Conservation (phyloP, 1,139 yeast genomes). For the Diutina siamensis region DNA sequence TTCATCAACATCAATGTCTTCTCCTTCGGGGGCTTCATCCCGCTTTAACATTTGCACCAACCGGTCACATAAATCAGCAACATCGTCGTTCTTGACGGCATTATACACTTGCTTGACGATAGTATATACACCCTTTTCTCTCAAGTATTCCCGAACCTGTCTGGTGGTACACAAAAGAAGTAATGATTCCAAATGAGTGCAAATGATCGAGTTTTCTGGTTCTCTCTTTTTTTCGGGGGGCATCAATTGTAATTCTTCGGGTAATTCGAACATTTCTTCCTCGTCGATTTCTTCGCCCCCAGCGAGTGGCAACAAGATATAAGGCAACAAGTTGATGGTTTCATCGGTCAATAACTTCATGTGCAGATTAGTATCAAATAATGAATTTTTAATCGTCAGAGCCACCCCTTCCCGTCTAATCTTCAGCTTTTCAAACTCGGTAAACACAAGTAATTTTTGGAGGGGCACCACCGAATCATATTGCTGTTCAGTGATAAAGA, state of each 20-base stretch:
- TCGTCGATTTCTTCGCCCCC: slow-evolving; percentile 71
- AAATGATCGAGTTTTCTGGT: slow-evolving; percentile 50
- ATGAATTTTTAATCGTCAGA: slow-evolving; percentile 79
- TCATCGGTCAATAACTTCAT: slow-evolving; percentile 45
- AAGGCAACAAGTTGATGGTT: slow-evolving; percentile 66
- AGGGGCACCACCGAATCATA: slow-evolving; percentile 77
- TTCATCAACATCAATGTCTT: slow-evolving; percentile 15
- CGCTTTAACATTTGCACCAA: slow-evolving; percentile 82
- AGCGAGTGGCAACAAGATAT: slow-evolving; percentile 71
- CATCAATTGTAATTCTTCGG: slow-evolving; percentile 76
- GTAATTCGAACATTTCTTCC: slow-evolving; percentile 80
- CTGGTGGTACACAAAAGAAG: slow-evolving; percentile 68
- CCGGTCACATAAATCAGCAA: slow-evolving; percentile 60
- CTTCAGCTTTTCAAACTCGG: slow-evolving; percentile 67
- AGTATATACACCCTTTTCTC: slow-evolving; percentile 74
- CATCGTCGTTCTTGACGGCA: slow-evolving; percentile 45
- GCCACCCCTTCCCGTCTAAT: slow-evolving; percentile 89
- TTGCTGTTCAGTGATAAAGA: slow-evolving; percentile 57
- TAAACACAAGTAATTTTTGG: slow-evolving; percentile 69
- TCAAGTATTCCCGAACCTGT: slow-evolving; percentile 58
- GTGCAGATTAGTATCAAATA: slow-evolving; percentile 72
- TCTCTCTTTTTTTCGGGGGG: slow-evolving; percentile 74
- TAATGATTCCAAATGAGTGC: slow-evolving; percentile 66
- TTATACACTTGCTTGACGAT: slow-evolving; percentile 77
- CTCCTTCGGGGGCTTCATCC: slow-evolving; percentile 52